phyloP scores from a whole-genome alignment of 73 alveolate genomes.

The Symbiodinium pilosum region DNA sequence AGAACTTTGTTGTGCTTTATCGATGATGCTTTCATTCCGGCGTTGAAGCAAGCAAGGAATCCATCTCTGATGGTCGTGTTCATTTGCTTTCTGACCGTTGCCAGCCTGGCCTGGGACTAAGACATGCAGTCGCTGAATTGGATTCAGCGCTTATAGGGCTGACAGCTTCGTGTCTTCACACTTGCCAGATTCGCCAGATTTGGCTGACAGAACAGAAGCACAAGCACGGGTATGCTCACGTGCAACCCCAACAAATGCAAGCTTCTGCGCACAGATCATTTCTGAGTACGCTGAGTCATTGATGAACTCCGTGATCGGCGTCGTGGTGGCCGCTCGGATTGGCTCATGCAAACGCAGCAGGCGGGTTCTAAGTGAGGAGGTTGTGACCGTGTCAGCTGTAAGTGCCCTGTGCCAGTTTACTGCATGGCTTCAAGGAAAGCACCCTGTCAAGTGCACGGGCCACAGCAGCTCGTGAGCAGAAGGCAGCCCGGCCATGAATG shows the following conservation, averaged over 20 bases:
- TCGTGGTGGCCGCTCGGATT: conserved; percentile 34
- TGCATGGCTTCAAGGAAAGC: conserved; percentile 50
- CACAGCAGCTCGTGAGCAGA: conserved; percentile 64
- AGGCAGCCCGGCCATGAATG: conserved; percentile 3
- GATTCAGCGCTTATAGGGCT: too few species aligned
- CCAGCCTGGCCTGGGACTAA: conserved; percentile 24
- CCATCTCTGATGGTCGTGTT: conserved; percentile 74
- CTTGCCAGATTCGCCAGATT: too few species aligned
- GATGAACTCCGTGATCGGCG: conserved; percentile 84
- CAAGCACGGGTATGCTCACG: too few species aligned
- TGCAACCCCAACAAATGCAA: not conserved
- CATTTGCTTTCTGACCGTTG: conserved; percentile 53
- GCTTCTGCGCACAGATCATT: not conserved
- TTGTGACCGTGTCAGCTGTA: too few species aligned
- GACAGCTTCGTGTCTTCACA: too few species aligned
- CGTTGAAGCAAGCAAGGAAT: conserved; percentile 18
- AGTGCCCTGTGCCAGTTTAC: too few species aligned
- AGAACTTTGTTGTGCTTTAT: not conserved
- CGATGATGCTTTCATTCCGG: not conserved
- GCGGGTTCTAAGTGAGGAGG: too few species aligned
- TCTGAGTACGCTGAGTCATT: conserved; percentile 30
- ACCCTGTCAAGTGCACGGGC: conserved; percentile 60
- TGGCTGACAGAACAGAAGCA: not conserved
- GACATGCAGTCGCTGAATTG: not conserved
- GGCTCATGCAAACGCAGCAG: too few species aligned